These are phyloP conservation scores for Cyathus striatus DNA, from an alignment of 768 basidiomycete species.

Conservation along the genomic window DNA sequence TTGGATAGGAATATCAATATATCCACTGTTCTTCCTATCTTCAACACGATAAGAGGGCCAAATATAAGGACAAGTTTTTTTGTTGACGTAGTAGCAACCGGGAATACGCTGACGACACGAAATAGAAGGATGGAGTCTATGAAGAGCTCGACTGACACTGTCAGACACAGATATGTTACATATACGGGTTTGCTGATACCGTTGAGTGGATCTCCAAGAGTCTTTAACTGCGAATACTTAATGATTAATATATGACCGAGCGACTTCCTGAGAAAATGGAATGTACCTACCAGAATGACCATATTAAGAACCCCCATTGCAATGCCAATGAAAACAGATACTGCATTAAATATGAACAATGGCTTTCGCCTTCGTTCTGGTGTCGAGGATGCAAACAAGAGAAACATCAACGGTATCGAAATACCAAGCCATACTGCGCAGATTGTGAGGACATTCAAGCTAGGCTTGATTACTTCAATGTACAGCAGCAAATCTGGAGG, in stretches of 20 bases:
- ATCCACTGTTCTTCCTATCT: neutral
- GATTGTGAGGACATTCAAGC: neutral
- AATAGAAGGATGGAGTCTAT: neutral
- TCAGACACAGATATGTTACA: neutral
- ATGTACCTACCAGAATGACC: neutral
- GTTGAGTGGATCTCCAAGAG: neutral
- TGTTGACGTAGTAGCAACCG: neutral
- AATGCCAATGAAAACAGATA: neutral
- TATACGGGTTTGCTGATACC: neutral
- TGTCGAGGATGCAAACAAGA: slow-evolving; percentile 2
- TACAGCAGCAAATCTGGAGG: neutral
- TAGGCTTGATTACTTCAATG: neutral
- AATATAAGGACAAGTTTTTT: neutral
- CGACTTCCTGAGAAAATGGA: neutral
- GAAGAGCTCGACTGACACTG: neutral
- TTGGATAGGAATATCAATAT: neutral
- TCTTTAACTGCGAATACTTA: neutral
- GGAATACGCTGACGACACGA: neutral
- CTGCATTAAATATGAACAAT: slow-evolving; percentile 2
- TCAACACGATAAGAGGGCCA: neutral
- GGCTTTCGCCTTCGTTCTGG: neutral
- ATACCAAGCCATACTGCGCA: slow-evolving; percentile 3
- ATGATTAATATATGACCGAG: neutral
- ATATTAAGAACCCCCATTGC: neutral
- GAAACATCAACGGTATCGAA: slow-evolving; percentile 1